These are phyloP conservation scores for Juncus effusus DNA, from an alignment of 176 grass and related monocot genomes.

Conservation along the genomic window DNA sequence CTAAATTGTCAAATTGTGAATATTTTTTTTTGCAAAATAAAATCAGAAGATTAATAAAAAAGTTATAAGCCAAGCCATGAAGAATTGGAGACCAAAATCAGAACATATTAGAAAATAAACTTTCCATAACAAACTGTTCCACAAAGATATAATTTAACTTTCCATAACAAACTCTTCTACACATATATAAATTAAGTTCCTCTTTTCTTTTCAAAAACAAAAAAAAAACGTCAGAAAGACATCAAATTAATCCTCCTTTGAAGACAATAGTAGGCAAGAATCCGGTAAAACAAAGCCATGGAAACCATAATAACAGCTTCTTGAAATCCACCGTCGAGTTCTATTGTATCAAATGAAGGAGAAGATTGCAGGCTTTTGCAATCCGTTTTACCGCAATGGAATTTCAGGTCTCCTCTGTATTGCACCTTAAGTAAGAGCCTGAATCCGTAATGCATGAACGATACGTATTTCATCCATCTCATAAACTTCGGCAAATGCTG, in stretches of 20 bases:
- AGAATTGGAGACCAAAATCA: too few relatives aligned
- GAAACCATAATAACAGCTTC: conserved; percentile 67
- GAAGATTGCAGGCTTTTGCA: conserved; percentile 69
- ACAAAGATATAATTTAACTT: too few relatives aligned
- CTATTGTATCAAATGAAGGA: conserved; percentile 72
- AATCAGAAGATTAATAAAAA: too few relatives aligned
- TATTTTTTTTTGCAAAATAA: too few relatives aligned
- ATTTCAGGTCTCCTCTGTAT: conserved; percentile 65
- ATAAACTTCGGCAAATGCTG: conserved; percentile 82
- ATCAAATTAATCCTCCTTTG: conserved; percentile 53
- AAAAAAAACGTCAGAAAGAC: conserved; percentile 40
- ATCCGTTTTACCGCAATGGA: conserved; percentile 52
- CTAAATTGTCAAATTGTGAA: too few relatives aligned
- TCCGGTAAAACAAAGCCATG: conserved; percentile 71
- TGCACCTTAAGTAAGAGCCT: conserved; percentile 80
- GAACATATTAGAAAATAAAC: too few relatives aligned
- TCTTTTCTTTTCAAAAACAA: neutral
- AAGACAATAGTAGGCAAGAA: conserved; percentile 75
- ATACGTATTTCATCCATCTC: conserved; percentile 75
- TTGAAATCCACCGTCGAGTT: conserved; percentile 52
- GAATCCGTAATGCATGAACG: conserved; percentile 92
- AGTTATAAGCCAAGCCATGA: too few relatives aligned
- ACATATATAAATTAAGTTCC: too few relatives aligned
- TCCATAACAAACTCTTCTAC: too few relatives aligned
- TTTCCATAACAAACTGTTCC: too few relatives aligned